A percentile compares a stretch with the other conserved stretches of the same genome.
phyloP scores from a whole-genome alignment of 1,284 basidiomycete genomes.

The Pseudomicrostroma phylloplanum region DNA sequence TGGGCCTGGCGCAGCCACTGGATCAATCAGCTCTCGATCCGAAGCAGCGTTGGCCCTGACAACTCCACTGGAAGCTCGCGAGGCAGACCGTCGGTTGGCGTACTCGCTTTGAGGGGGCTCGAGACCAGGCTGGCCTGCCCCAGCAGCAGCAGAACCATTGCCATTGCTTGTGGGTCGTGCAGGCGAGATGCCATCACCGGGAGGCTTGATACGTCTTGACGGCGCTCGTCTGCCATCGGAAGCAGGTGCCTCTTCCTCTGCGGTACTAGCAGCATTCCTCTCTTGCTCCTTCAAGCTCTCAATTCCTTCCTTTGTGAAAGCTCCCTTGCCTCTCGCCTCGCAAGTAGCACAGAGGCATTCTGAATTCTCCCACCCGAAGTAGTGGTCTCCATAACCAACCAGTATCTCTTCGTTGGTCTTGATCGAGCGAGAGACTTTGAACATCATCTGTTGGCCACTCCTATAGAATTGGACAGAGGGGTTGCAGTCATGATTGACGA shows the following conservation, averaged over 20 bases:
- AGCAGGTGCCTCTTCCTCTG: background rate
- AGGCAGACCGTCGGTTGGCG: background rate
- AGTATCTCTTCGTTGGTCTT: constrained; percentile 76
- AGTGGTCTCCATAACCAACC: constrained; percentile 52
- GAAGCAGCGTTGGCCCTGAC: background rate
- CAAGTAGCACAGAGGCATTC: constrained; percentile 85
- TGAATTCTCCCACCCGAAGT: constrained; percentile 76
- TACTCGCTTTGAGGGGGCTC: background rate
- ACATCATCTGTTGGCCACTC: constrained; percentile 74
- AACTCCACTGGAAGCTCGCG: background rate
- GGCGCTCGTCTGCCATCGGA: background rate
- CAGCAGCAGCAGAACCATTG: background rate
- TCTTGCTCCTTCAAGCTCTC: background rate
- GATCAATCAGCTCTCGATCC: constrained; percentile 13
- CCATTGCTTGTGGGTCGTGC: background rate
- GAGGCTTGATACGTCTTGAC: background rate
- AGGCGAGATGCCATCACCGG: background rate
- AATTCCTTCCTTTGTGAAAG: constrained; percentile 20
- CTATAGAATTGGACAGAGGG: constrained; percentile 82
- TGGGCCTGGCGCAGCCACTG: constrained; percentile 18
- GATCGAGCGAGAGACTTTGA: constrained; percentile 74
- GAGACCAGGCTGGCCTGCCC: background rate
- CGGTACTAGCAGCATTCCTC: background rate
- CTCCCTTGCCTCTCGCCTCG: constrained; percentile 68
- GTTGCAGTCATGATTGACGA: constrained; percentile 88